Evolutionary conservation across 441 rosid genomes (phyloP), one percentile per base, ranked within the genome.

Genomic region (Adansonia madagascariensis): DNA sequence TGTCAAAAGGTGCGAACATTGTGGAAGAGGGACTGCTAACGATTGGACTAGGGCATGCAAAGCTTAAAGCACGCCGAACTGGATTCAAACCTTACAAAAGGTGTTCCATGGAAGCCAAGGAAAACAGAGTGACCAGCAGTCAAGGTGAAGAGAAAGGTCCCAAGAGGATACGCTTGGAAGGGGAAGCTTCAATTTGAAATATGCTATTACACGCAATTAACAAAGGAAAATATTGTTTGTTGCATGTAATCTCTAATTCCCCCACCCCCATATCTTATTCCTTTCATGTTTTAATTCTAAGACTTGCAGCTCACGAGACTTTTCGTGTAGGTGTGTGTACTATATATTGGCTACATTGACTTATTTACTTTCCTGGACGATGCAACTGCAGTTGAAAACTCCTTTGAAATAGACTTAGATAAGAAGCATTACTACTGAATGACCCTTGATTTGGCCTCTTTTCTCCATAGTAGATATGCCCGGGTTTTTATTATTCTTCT

Each of bases 61-160:
- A 83, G 70, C 85, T 89, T 14, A 88, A 86, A 87, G 81, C 87
- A 41, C 81, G 86, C 59, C 87, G 90, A 72, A 91, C 95, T 41
- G 97, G 99, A 75, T 95, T 95, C 79, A 95, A 94, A 75, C 99
- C 99, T 50, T 95, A 95, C 89, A 95, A 94, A 85, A 89, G 98
- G 84, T 95, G 97, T 82, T 89, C 97, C 0, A 67, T 89, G 80
- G 98, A 95, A 88, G 95, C 93, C 60, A 92, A 80, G 76, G 98
- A 95, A 76, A 86, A 80, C 80, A 90, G 83, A 75, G 35, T 78
- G 67, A 35, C 73, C 67, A 12, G 84, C 87, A 63, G 71, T 86
- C 95, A 86, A 81, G 82, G 81, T 41, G 97, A 90, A 76, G 97
- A 91, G 85, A 91, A 87, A 79, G 85, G 88, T 60, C 88, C 95